phyloP scores from a whole-genome alignment of 1,139 yeast genomes.

The Saccharomycopsis phalli region DNA sequence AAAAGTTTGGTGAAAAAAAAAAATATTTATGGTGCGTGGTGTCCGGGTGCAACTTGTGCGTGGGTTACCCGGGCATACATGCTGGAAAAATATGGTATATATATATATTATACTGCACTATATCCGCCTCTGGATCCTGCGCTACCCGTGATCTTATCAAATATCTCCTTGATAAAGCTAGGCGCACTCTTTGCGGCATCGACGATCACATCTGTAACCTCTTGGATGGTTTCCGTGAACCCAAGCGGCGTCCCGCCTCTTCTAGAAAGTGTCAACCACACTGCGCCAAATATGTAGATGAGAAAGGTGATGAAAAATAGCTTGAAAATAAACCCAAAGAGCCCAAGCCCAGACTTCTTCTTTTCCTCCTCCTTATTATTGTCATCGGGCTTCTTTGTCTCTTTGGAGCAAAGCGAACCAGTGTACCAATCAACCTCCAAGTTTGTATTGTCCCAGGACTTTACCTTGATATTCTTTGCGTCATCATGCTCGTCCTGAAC shows the following conservation, averaged over 20 bases:
- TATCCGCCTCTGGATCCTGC: slow-evolving; percentile 69
- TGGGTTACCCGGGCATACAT: neutral
- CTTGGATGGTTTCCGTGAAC: slow-evolving; percentile 50
- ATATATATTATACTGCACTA: slow-evolving; percentile 59
- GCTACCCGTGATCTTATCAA: slow-evolving; percentile 62
- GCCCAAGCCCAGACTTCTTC: slow-evolving; percentile 40
- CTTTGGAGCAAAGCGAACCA: slow-evolving; percentile 35
- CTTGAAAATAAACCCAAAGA: slow-evolving; percentile 60
- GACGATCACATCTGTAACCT: slow-evolving; percentile 61
- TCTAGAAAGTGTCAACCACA: slow-evolving; percentile 53
- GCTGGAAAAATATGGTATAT: neutral
- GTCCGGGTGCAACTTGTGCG: neutral
- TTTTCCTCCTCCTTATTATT: slow-evolving; percentile 24
- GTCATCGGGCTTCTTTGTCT: slow-evolving; percentile 23
- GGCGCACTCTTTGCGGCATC: slow-evolving; percentile 60
- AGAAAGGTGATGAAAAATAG: slow-evolving; percentile 58
- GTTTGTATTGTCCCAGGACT: slow-evolving; percentile 29
- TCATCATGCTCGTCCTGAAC: slow-evolving; percentile 29
- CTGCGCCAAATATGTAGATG: slow-evolving; percentile 63
- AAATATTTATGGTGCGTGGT: slow-evolving; percentile 5
- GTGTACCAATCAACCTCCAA: slow-evolving; percentile 30
- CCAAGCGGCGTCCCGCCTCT: slow-evolving; percentile 35
- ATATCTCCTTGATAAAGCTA: slow-evolving; percentile 59
- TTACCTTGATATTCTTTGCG: slow-evolving; percentile 19
- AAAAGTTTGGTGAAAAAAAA: slow-evolving; percentile 5